Percentiles rank a stretch among this genome's conserved stretches.
Evolutionary conservation across 2,329 filamentous ascomycete species (phyloP).

Genomic region (Alternaria ethzedia): DNA sequence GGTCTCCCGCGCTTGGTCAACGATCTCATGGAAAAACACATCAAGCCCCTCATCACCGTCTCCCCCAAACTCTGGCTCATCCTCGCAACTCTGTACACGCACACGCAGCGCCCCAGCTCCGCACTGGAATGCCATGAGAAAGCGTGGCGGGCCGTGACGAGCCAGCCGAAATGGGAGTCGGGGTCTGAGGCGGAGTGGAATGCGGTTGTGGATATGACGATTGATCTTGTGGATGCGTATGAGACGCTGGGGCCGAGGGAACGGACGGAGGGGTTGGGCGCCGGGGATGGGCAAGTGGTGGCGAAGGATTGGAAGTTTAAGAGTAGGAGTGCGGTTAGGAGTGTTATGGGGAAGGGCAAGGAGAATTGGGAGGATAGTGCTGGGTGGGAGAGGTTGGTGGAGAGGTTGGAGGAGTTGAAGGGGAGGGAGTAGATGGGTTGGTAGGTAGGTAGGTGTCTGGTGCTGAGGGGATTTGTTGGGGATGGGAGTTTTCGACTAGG

Average conservation of each 20-base stretch:
- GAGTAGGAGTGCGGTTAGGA: slow-evolving; percentile 81
- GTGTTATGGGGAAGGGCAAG: slow-evolving; percentile 81
- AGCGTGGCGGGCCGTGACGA: slow-evolving; percentile 77
- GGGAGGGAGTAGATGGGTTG: slow-evolving; percentile 23
- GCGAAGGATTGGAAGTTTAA: slow-evolving; percentile 88
- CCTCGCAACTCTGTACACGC: slow-evolving; percentile 73
- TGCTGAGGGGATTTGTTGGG: not conserved
- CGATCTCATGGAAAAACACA: slow-evolving; percentile 73
- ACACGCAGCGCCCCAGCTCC: slow-evolving; percentile 71
- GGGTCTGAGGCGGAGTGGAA: slow-evolving; percentile 71
- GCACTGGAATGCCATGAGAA: slow-evolving; percentile 87
- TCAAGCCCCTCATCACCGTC: slow-evolving; percentile 84
- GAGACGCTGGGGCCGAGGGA: slow-evolving; percentile 68
- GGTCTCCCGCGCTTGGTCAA: slow-evolving; percentile 68
- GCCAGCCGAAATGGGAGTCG: slow-evolving; percentile 61
- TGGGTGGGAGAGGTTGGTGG: slow-evolving; percentile 69
- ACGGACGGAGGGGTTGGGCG: slow-evolving; percentile 60
- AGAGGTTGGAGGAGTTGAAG: slow-evolving; percentile 52
- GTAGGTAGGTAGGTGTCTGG: not conserved
- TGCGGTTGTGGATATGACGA: slow-evolving; percentile 76
- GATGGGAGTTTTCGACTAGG: not conserved
- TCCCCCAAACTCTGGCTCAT: slow-evolving; percentile 79
- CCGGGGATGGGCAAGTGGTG: slow-evolving; percentile 64
- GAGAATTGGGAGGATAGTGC: slow-evolving; percentile 80
- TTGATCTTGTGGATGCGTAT: slow-evolving; percentile 81